Evolutionary conservation across 495 filamentous ascomycete species (phyloP), one percentile per base, ranked within the genome.

Genomic region (Astrothelium subdiscretum): DNA sequence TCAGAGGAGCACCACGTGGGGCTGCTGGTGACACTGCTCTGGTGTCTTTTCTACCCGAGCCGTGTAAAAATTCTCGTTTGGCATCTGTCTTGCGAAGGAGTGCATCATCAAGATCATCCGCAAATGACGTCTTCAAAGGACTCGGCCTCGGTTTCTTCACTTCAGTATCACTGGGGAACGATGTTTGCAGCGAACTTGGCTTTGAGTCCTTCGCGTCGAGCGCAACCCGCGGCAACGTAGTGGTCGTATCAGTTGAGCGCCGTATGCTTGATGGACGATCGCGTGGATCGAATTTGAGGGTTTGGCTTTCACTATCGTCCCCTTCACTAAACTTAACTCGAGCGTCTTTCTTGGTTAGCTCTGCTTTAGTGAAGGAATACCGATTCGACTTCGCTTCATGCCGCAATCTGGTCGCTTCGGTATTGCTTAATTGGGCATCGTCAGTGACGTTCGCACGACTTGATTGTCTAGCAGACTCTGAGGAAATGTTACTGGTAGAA

Each of bases 301-400:
- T 54, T 29, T 54, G 48, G 20, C 48, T 54, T 29, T 54, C 48
- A 15, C 48, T 54, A 20, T 54, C 48, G 5, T 29, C 24, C 3
- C 48, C 48, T 54, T 54, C 48, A 29, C 48, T 54, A 29, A 54
- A 54, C 20, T 54, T 54, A 29, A 54, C 48, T 35, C 60, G 18
- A 20, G 27, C 5, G 6, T 61, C 31, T 31, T 44, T 32, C 20
- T 62, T 57, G 15, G 29, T 15, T 12, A 62, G 31, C 12, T 57
- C 44, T 5, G 48, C 31, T 31, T 62, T 57, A 12, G 26, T 57
- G 31, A 62, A 62, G 6, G 60, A 62, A 52, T 57, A 62, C 15
- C 20, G 43, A 22, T 26, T 29, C 20, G 60, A 32, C 48, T 57
- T 26, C 10, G 24, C 24, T 15, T 29, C 8, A 12, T 54, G 22